These are phyloP conservation scores for Mucor circinelloides DNA, from an alignment of 371 early-diverging fungal species.

Conservation along the genomic window DNA sequence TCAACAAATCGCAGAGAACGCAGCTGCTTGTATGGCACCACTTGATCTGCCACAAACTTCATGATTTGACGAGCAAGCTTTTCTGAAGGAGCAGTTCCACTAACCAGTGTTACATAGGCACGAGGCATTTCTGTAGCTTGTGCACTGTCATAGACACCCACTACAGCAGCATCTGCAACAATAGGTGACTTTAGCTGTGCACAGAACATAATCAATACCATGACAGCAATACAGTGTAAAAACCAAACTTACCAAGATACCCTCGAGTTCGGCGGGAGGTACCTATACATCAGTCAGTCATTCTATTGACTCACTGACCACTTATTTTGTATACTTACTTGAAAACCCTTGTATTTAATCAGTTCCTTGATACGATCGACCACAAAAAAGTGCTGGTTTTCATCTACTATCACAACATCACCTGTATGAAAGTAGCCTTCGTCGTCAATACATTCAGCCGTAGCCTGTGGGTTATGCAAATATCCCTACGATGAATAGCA, in stretches of 20 bases:
- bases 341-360: conserved; percentile 79
- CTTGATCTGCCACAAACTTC: conserved; percentile 56
- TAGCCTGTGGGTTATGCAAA: conserved; percentile 68
- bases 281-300: neutral
- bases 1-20: conserved; percentile 72
- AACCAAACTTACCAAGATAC: conserved; percentile 10
- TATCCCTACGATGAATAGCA: conserved; percentile 50
- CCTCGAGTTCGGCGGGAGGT: conserved; percentile 20
- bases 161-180: conserved; percentile 75
- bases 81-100: conserved; percentile 16
- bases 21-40: conserved; percentile 72
- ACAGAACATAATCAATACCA: neutral
- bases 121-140: conserved; percentile 72
- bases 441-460: conserved; percentile 57
- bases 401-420: conserved; percentile 73
- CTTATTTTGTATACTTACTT: conserved; percentile 13
- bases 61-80: conserved; percentile 39
- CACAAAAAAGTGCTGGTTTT: conserved; percentile 59
- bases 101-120: conserved; percentile 62
- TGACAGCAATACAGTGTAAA: neutral
- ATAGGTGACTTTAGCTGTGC: conserved; percentile 47
- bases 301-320: neutral
- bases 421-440: conserved; percentile 80
- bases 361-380: conserved; percentile 79
- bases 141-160: conserved; percentile 50